These are phyloP conservation scores for Colletotrichum acutatum DNA, from an alignment of 2,329 filamentous ascomycete genomes.

Conservation along the genomic window DNA sequence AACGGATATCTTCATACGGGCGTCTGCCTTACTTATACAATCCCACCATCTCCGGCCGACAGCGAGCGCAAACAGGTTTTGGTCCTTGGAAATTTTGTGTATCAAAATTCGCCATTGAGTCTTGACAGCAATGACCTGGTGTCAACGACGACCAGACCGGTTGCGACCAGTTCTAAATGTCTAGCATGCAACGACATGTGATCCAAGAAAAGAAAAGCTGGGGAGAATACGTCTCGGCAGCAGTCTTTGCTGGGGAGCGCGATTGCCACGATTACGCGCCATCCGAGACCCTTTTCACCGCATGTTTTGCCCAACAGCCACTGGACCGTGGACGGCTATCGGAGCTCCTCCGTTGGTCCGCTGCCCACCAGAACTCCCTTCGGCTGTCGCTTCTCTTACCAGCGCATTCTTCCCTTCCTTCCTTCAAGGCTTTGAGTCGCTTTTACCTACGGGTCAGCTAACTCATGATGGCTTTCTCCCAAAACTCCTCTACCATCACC, in stretches of 20 bases:
- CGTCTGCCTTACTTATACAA: not conserved
- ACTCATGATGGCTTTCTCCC: not conserved
- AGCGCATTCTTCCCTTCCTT: not conserved
- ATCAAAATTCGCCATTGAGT: not conserved
- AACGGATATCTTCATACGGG: not conserved
- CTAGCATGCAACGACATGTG: not conserved
- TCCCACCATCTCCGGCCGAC: too few relatives aligned
- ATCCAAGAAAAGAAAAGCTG: not conserved
- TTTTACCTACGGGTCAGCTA: constrained; percentile 7
- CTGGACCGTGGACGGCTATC: not conserved
- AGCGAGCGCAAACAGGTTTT: not conserved
- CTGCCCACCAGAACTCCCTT: not conserved
- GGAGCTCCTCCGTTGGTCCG: constrained; percentile 1
- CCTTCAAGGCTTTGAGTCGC: not conserved
- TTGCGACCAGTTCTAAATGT: not conserved
- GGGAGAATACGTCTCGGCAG: not conserved
- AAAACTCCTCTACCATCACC: constrained; percentile 2
- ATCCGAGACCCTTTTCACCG: not conserved
- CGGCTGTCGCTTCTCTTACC: not conserved
- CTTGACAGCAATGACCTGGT: not conserved
- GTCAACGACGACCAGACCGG: not conserved
- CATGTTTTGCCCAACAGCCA: not conserved
- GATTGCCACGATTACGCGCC: not conserved
- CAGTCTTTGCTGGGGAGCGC: not conserved
- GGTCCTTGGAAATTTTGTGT: not conserved